phyloP scores from a whole-genome alignment of 306 rosid genomes.

The Rosa chinensis region DNA sequence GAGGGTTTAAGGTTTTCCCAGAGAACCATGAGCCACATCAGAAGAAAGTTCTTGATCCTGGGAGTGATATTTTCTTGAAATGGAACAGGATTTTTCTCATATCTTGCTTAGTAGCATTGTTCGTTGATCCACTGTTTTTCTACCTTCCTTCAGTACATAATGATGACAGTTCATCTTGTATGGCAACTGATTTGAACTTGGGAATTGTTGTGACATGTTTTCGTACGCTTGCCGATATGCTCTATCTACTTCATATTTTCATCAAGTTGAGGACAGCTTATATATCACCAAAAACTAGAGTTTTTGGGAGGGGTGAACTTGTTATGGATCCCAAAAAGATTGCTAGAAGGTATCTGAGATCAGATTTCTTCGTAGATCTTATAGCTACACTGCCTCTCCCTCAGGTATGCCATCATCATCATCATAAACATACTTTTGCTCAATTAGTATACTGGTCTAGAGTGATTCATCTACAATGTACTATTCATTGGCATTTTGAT shows the following conservation, averaged over 20 bases:
- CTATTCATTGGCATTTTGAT: background rate
- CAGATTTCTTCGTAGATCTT: constrained; percentile 77
- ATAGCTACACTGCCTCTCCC: constrained; percentile 88
- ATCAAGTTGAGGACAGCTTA: constrained; percentile 84
- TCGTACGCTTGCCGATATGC: constrained; percentile 73
- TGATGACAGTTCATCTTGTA: constrained; percentile 47
- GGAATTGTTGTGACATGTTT: constrained; percentile 73
- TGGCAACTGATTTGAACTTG: constrained; percentile 69
- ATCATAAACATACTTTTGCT: background rate
- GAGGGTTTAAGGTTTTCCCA: constrained; percentile 49
- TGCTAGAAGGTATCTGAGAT: constrained; percentile 59
- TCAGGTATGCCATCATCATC: constrained; percentile 53
- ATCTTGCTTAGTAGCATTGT: constrained; percentile 69
- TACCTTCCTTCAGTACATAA: constrained; percentile 64
- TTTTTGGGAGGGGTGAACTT: constrained; percentile 89
- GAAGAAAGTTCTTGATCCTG: constrained; percentile 77
- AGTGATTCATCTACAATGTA: background rate
- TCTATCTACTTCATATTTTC: constrained; percentile 64
- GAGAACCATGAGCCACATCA: constrained; percentile 46
- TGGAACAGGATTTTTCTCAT: constrained; percentile 75
- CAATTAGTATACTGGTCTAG: background rate
- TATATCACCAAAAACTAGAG: constrained; percentile 78
- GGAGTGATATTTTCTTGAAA: constrained; percentile 64
- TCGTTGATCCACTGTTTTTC: constrained; percentile 86
- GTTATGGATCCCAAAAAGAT: constrained; percentile 70